These are phyloP conservation scores for Hymenoscyphus fraxineus DNA, from an alignment of 2,329 filamentous ascomycete species.

Conservation along the genomic window DNA sequence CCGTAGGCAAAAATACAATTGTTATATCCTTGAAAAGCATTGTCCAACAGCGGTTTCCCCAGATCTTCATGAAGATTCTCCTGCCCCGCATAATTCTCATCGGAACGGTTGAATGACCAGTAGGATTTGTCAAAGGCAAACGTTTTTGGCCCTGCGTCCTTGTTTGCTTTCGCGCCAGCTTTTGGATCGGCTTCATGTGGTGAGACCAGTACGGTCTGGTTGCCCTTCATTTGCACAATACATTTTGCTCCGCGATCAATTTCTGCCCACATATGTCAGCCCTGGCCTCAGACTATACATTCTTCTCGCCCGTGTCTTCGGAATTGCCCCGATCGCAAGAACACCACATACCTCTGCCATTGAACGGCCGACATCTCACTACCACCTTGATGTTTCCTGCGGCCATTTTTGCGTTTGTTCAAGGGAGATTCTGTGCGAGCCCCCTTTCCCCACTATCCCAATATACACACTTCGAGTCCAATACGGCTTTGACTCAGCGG, in stretches of 20 bases:
- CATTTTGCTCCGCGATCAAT: conserved; percentile 89
- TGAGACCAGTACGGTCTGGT: conserved; percentile 80
- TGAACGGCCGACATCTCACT: conserved; percentile 93
- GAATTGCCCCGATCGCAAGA: not conserved
- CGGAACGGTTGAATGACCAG: conserved; percentile 90
- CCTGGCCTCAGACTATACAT: not conserved
- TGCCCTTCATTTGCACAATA: conserved; percentile 93
- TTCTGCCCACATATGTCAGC: conserved; percentile 51
- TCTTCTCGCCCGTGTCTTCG: not conserved
- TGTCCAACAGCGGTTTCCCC: conserved; percentile 86
- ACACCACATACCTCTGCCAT: conserved; percentile 72
- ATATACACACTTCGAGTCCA: not conserved
- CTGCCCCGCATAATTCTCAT: conserved; percentile 82
- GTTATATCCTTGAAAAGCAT: conserved; percentile 98
- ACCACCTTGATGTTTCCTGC: conserved; percentile 99
- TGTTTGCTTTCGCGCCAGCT: conserved; percentile 56
- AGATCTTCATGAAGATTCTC: conserved; percentile 84
- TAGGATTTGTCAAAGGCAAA: conserved; percentile 98
- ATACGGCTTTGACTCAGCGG: conserved; percentile 9
- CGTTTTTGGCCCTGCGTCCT: conserved; percentile 70
- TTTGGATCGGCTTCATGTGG: conserved; percentile 59
- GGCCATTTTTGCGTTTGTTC: conserved; percentile 31
- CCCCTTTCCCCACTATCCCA: conserved; percentile 10
- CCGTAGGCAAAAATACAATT: conserved; percentile 99
- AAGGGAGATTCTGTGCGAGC: conserved; percentile 10